These are phyloP conservation scores for Sarocladiaceae sp. DNA, from an alignment of 2,329 filamentous ascomycete species.

Conservation along the genomic window DNA sequence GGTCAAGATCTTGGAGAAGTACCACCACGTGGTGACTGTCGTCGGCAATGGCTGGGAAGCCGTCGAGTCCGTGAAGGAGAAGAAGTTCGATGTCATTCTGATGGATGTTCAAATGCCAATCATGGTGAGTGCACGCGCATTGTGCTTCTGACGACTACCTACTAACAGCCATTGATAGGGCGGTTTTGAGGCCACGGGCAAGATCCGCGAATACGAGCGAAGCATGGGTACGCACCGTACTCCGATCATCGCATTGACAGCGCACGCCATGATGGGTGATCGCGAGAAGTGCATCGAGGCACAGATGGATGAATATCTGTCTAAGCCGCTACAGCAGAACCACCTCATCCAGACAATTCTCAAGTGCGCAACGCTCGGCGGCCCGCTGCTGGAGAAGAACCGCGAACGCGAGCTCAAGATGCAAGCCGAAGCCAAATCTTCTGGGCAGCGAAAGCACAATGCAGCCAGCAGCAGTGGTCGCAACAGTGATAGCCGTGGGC, in stretches of 20 bases:
- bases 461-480: conserved; percentile 16
- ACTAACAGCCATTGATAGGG: conserved; percentile 51
- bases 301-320: conserved; percentile 98
- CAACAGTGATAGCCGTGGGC: conserved; percentile 17
- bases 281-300: conserved; percentile 97
- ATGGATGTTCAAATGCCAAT: conserved; percentile 99
- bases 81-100: conserved; percentile 90
- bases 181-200: conserved; percentile 92
- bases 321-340: conserved; percentile 93
- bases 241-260: conserved; percentile 93
- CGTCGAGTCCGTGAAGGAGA: conserved; percentile 84
- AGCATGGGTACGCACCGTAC: conserved; percentile 74
- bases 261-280: conserved; percentile 97
- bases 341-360: conserved; percentile 97
- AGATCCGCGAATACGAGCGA: conserved; percentile 92
- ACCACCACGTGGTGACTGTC: conserved; percentile 86
- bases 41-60: conserved; percentile 94
- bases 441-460: conserved; percentile 29
- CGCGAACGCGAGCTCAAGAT: conserved; percentile 52
- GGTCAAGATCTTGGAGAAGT: conserved; percentile 95
- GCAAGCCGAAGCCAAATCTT: conserved; percentile 41
- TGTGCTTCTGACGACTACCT: conserved; percentile 4
- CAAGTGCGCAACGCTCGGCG: conserved; percentile 89
- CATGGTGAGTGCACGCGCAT: conserved; percentile 58
- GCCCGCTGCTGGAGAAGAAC: conserved; percentile 73